Evolutionary conservation across 1,139 yeast genomes (phyloP), one percentile per base, ranked within the genome.

Genomic region (Nematodospora anomalae): DNA sequence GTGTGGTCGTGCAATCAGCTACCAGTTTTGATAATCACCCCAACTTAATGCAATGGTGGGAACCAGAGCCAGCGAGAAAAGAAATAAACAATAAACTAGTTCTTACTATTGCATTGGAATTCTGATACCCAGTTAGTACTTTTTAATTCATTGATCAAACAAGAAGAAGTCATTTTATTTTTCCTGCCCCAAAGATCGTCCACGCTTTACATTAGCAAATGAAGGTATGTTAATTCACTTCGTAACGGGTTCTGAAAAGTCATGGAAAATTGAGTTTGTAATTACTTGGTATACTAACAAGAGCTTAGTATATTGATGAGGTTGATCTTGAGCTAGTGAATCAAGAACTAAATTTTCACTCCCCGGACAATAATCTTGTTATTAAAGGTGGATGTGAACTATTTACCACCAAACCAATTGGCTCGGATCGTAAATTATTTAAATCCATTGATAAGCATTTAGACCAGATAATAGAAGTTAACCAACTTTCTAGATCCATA

Each of bases 381-480:
- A 62, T 71, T 33, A 64, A 61, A 37, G 97, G 97, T n/a, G 92
- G 95, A 15, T 83, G 96, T 56, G 99, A 92, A 55, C 71, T 92
- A 32, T 92, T 88, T 57, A 87, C 97, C 1, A 92, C 98, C 1
- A 92, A 92, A 55, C 90, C 96, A 1, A 88, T 90, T 26, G 88
- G 92, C 1, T 75, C 92, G 2, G 99, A 92, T 59, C 74, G 89
- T 51, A 90, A 90, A 59, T 72, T 92, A 24, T 88, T 85, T 67
- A 87, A 88, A 59, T 80, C 92, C 0, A 80, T 92, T 35, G 97
- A 89, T 57, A 81, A 83, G 49, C 94, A 86, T 52, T 71, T 85
- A 40, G 83, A 82, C 45, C 80, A 79, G 32, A 65, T 81, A 29
- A 61, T 82, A 37, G 83, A 80, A 48, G 87, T 79, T 49, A 68